Evolutionary conservation across 2,329 filamentous ascomycete genomes (phyloP).

Genomic region (Beauveria sp.): DNA sequence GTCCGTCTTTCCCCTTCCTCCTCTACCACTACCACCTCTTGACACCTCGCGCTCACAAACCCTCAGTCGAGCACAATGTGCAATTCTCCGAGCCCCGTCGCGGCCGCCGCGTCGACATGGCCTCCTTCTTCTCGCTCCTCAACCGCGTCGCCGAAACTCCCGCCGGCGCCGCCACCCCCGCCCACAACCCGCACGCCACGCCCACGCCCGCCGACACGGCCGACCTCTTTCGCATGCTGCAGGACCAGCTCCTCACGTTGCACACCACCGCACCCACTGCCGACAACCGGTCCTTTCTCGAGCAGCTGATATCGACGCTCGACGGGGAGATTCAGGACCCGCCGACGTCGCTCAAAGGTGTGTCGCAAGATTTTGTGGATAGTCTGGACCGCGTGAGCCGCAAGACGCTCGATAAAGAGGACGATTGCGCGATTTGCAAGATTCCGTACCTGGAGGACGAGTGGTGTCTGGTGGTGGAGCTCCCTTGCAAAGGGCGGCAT

Average conservation of each 20-base stretch:
- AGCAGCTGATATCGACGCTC: conserved; percentile 38
- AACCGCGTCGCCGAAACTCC: conserved; percentile 39
- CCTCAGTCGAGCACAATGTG: conserved; percentile 57
- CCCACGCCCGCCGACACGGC: conserved; percentile 53
- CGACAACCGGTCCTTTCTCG: conserved; percentile 43
- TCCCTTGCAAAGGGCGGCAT: conserved; percentile 53
- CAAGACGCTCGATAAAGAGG: conserved; percentile 41
- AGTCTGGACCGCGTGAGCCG: conserved; percentile 49
- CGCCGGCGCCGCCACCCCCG: conserved; percentile 23
- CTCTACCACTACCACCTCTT: background rate
- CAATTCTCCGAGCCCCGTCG: conserved; percentile 32
- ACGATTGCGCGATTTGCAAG: conserved; percentile 56
- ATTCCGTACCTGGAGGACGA: conserved; percentile 54
- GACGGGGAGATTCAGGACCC: conserved; percentile 45
- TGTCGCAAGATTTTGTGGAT: conserved; percentile 53
- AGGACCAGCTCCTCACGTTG: conserved; percentile 49
- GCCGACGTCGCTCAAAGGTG: conserved; percentile 44
- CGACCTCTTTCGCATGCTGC: conserved; percentile 50
- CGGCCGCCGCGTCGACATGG: conserved; percentile 54
- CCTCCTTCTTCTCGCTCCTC: conserved; percentile 52
- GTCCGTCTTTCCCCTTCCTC: conserved; percentile 23
- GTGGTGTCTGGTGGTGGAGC: conserved; percentile 55
- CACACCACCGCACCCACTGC: conserved; percentile 40
- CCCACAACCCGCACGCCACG: conserved; percentile 49
- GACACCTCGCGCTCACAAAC: background rate